Base-by-base conservation (phyloP, 768 basidiomycete species). In the Collybia mongolica region DNA sequence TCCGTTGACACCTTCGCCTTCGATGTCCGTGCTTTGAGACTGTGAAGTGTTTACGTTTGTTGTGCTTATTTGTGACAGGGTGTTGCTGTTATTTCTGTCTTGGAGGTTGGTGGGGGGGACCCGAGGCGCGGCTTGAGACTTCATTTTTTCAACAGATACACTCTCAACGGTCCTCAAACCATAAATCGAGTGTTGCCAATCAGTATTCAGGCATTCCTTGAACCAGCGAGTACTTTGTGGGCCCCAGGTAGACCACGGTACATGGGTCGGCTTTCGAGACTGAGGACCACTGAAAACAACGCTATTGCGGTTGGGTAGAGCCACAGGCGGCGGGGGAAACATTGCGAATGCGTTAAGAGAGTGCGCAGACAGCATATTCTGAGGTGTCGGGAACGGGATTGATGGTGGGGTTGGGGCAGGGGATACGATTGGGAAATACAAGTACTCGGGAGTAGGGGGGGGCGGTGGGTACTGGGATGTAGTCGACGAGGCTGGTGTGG, bases 111-210 rank as follows among this genome's bases (percentile, higher is more conserved):
- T 32, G 32, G 14, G 32, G 32, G 32, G 32, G 14, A 32, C 32
- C 32, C 32, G 7, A 11, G 32, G 32, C 3, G 32, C 32, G 11
- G 7, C 7, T 32, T 12, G 32, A 14, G 32, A 9, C 14, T 12
- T 32, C 39, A 52, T 41, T 46, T 24, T 52, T 38, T 47, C 51
- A 18, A 20, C 49, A 20, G 20, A 52, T 29, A 79, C 63, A 53
- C 71, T 75, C 52, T 80, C 81, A 7, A 76, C 72, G 5, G 79
- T 75, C 19, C 78, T 66, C 49, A 76, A 62, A 5, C 80, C 81
- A 55, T 77, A 77, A 23, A 79, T 67, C 17, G 79, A 75, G 54
- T 80, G 75, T 59, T 81, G 77, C 79, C 79, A 80, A 56, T 82
- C 77, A 5, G 75, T 77, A 57, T 69, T 74, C 38, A 76, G 57